Base-by-base conservation (phyloP, 306 rosid species). In the Ormosia emarginata region DNA sequence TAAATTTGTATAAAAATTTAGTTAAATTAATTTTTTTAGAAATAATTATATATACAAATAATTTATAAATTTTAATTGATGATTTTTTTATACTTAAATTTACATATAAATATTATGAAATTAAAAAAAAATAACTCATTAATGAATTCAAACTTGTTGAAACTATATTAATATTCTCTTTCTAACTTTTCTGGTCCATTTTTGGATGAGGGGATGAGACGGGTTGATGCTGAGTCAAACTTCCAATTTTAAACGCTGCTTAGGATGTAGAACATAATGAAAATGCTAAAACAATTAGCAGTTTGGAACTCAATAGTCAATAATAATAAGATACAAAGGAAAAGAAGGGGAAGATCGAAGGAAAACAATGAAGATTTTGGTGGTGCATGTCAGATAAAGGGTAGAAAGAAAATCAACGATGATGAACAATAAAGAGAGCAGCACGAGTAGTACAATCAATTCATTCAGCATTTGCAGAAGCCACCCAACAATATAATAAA, bases 401-500 rank as follows among this genome's bases (percentile, higher is more conserved):
- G 3, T 4, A 66, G 41, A 39, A 71, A 61, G 56, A 50, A 24
- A 46, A 30, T 24, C 24, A 24, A 24, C 24, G 18, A 67, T n/a
- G 2, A n/a, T 0, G 2, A 13, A 29, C 11, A 43, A 37, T 62
- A 71, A 72, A 36, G 66, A 32, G 13, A 10, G 69, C n/a, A 46
- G 39, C 18, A 67, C 24, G 8, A 3, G 9, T 47, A 12, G 46
- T 41, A 41, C 1, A 18, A 47, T 32, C 39, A 81, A 71, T 63
- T 14, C 77, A 71, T 75, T 53, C 58, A 50, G 66, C 76, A 12
- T 56, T 53, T 69, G 49, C 7, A 37, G 37, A 81, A 34, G 79
- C 17, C 14, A 46, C 67, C 73, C 12, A 77, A 67, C 62, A 65
- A 3, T 0, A 24, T 8, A 76, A 37, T 70, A 61, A 71, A 78